Conservation (phyloP, 768 basidiomycete species). For the Leucosporidium scottii region DNA sequence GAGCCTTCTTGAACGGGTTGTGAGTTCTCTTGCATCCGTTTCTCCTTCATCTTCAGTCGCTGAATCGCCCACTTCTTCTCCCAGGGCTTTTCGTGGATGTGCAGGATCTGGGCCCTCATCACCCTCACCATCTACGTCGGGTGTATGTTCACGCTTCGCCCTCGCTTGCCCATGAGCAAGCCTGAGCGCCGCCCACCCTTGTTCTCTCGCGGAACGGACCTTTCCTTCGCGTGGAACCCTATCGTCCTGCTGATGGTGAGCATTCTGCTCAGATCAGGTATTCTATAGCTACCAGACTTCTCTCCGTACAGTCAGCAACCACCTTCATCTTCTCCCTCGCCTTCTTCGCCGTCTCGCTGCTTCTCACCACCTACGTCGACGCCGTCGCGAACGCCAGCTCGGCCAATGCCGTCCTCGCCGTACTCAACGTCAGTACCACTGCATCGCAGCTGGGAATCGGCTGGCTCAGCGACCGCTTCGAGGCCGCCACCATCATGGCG, state of each 20-base stretch:
- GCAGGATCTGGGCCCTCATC: constrained; percentile 25
- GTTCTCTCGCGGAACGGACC: too few species aligned
- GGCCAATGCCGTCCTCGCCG: constrained; percentile 9
- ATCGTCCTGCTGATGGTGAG: constrained; percentile 26
- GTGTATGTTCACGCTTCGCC: background rate
- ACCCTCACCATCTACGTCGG: background rate
- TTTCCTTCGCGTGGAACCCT: constrained; percentile 7
- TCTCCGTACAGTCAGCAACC: background rate
- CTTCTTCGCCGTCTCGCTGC: constrained; percentile 25
- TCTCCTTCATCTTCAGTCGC: background rate
- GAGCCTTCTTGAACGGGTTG: constrained; percentile 6
- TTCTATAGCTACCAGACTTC: background rate
- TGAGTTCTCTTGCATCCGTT: background rate
- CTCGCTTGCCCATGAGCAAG: background rate
- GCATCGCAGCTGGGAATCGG: constrained; percentile 12
- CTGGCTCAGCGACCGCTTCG: constrained; percentile 9
- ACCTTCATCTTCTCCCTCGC: constrained; percentile 13
- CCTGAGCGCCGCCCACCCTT: background rate
- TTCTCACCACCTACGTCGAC: constrained; percentile 24
- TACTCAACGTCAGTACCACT: constrained; percentile 14
- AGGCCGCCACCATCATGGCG: background rate
- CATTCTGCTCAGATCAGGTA: too few species aligned
- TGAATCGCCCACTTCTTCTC: background rate
- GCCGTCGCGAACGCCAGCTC: background rate
- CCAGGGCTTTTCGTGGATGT: constrained; percentile 21